Percentiles rank a stretch among this genome's conserved stretches.
These are phyloP conservation scores for Magnolia sinica DNA, from an alignment of 164 flowering plant species.

Conservation along the genomic window DNA sequence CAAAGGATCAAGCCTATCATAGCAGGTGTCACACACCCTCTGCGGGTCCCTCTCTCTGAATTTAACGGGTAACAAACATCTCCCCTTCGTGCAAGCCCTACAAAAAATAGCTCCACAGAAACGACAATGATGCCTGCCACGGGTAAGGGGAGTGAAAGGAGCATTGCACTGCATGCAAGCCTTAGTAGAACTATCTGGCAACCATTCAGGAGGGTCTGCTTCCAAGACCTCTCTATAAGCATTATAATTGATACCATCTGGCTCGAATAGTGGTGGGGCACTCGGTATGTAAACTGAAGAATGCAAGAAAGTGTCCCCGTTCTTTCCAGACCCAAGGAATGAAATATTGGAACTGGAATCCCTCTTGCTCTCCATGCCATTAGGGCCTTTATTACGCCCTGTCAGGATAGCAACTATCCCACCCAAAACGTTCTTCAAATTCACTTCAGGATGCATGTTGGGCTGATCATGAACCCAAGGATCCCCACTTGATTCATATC, in stretches of 20 bases:
- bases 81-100: conserved; percentile 72
- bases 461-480: conserved; percentile 10
- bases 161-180: conserved; percentile 82
- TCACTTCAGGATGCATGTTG: conserved; percentile 56
- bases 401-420: conserved; percentile 78
- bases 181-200: conserved; percentile 73
- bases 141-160: conserved; percentile 76
- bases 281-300: conserved; percentile 85
- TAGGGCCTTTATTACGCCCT: conserved; percentile 47
- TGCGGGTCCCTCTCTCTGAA: conserved; percentile 91
- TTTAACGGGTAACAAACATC: conserved; percentile 85
- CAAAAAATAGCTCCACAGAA: conserved; percentile 96
- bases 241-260: conserved; percentile 41
- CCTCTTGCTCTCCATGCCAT: conserved; percentile 16
- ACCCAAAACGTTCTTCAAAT: conserved; percentile 73
- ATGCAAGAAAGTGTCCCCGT: conserved; percentile 76
- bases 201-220: conserved; percentile 93
- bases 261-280: conserved; percentile 91
- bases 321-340: conserved; percentile 68
- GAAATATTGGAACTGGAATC: conserved; percentile 49
- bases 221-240: conserved; percentile 75
- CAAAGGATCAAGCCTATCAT: conserved; percentile 87
- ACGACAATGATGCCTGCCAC: conserved; percentile 96
- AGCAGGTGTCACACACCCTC: conserved; percentile 90
- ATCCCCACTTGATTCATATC: conserved; percentile 51